phyloP scores from a whole-genome alignment of 2,329 filamentous ascomycete species.

The Penicillium decumbens region DNA sequence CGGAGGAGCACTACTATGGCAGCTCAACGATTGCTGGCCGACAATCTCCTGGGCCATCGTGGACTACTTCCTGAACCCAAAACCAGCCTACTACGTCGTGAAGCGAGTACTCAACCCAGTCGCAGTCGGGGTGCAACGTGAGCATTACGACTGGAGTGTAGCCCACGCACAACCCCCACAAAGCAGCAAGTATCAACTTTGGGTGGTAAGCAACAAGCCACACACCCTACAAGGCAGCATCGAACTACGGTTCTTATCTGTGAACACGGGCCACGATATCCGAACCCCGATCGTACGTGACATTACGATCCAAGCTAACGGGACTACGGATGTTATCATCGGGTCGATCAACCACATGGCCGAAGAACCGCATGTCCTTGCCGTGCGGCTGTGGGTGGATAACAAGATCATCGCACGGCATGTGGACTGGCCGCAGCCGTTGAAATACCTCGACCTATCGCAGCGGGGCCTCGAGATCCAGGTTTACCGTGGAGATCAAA shows the following conservation, averaged over 20 bases:
- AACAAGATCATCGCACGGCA: constrained; percentile 51
- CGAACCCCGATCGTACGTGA: constrained; percentile 48
- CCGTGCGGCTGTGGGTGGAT: constrained; percentile 51
- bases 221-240: constrained; percentile 31
- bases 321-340: constrained; percentile 50
- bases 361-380: constrained; percentile 52
- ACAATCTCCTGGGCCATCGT: constrained; percentile 60
- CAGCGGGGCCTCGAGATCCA: constrained; percentile 48
- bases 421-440: constrained; percentile 58
- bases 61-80: constrained; percentile 58
- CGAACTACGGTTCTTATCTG: constrained; percentile 49
- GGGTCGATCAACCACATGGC: constrained; percentile 49
- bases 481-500: constrained; percentile 28
- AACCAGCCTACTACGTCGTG: constrained; percentile 59
- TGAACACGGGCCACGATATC: constrained; percentile 52
- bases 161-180: constrained; percentile 54
- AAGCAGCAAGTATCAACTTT: constrained; percentile 52
- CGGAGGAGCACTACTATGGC: constrained; percentile 46
- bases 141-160: constrained; percentile 58
- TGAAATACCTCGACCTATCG: constrained; percentile 55
- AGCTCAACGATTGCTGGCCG: constrained; percentile 54
- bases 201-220: constrained; percentile 52
- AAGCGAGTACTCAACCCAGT: constrained; percentile 54
- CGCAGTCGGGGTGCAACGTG: constrained; percentile 54
- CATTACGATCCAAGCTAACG: constrained; percentile 49